phyloP scores from a whole-genome alignment of 306 rosid genomes.

The Lotus japonicus region DNA sequence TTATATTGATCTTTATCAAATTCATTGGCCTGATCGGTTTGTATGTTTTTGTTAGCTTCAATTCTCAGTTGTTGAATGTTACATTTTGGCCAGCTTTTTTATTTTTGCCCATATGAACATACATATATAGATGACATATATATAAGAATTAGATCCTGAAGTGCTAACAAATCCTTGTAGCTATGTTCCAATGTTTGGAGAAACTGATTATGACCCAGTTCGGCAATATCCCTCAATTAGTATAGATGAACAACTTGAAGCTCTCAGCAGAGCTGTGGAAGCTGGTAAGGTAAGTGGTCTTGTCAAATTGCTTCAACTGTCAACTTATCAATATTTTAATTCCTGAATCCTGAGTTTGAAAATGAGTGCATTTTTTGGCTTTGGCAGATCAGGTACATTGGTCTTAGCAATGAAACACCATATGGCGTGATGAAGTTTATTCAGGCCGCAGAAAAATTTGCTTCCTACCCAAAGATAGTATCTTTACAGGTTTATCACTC shows the following conservation, averaged over 20 bases:
- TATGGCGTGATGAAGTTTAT: slow-evolving; percentile 91
- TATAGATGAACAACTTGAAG: slow-evolving; percentile 73
- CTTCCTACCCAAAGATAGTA: slow-evolving; percentile 47
- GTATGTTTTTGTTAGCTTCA: slow-evolving; percentile 35
- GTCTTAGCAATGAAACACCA: slow-evolving; percentile 92
- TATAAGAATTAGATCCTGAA: background rate
- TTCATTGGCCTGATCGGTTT: slow-evolving; percentile 99
- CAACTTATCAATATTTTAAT: background rate
- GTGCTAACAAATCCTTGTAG: slow-evolving; percentile 33
- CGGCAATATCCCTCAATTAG: slow-evolving; percentile 54
- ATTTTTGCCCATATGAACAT: background rate
- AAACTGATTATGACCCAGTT: slow-evolving; percentile 70
- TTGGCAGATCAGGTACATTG: slow-evolving; percentile 69
- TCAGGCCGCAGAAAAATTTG: slow-evolving; percentile 49
- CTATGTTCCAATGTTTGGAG: slow-evolving; percentile 92
- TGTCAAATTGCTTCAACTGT: slow-evolving; percentile 7
- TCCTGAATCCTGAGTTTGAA: background rate
- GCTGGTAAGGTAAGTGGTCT: slow-evolving; percentile 61
- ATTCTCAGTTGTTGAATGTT: background rate
- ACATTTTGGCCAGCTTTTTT: background rate
- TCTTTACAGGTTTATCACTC: slow-evolving; percentile 69
- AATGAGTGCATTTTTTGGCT: background rate
- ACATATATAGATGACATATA: background rate
- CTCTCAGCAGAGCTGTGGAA: slow-evolving; percentile 55
- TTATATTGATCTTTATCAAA: slow-evolving; percentile 87